Evolutionary conservation across 2,329 filamentous ascomycete species (phyloP).

Genomic region (Cladosporium phlei): DNA sequence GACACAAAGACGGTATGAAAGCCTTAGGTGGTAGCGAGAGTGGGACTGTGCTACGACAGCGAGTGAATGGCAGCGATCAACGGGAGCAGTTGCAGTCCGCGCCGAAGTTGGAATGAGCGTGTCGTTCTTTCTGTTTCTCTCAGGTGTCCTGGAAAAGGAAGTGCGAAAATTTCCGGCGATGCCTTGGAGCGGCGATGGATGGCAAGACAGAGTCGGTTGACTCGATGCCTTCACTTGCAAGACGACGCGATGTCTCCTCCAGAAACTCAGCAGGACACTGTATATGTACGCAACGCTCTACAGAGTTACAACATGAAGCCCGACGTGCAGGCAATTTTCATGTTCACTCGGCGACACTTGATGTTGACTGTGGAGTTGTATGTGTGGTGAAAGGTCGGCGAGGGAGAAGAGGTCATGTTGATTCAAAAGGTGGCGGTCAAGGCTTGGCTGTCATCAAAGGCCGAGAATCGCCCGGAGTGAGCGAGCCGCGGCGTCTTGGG

Average conservation of each 20-base stretch:
- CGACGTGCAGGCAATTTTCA: not conserved
- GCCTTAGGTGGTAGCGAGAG: not conserved
- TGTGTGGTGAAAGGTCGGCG: slow-evolving; percentile 1
- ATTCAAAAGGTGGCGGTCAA: not conserved
- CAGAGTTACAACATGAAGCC: slow-evolving; percentile 1
- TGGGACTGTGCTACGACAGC: not conserved
- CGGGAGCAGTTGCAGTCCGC: not conserved
- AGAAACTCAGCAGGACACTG: not conserved
- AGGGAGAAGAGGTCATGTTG: not conserved
- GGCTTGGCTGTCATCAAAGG: not conserved
- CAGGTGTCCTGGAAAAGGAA: not conserved
- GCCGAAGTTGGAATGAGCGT: not conserved
- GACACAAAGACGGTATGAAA: not conserved
- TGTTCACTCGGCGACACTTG: slow-evolving; percentile 4
- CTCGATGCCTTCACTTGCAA: not conserved
- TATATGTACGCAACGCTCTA: slow-evolving; percentile 9
- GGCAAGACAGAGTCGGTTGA: not conserved
- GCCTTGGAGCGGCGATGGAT: not conserved
- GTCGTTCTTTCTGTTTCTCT: not conserved
- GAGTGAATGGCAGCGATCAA: not conserved
- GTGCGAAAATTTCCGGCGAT: not conserved
- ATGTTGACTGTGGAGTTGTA: slow-evolving; percentile 3
- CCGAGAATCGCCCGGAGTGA: not conserved
- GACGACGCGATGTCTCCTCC: slow-evolving; percentile 1
- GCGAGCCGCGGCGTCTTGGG: slow-evolving; percentile 8